Evolutionary conservation across 768 basidiomycete genomes (phyloP), one percentile per base, ranked within the genome.

Genomic region (Dictyophora rubrovolvata): DNA sequence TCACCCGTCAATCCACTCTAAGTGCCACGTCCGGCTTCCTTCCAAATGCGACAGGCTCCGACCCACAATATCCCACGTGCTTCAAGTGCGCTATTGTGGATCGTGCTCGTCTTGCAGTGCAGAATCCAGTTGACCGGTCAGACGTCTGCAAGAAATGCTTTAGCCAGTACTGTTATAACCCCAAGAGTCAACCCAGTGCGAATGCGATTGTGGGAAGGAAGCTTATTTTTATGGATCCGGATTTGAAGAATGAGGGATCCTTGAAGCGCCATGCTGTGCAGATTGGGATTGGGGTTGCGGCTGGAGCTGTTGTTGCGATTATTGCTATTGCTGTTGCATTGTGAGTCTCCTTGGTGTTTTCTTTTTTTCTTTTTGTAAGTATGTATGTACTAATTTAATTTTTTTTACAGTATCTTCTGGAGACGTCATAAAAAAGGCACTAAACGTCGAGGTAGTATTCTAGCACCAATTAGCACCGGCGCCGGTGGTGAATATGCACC

Each of bases 51-150:
- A 85, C 79, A 60, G 69, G 67, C 5, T 73, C 82, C 33, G 88
- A 84, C 59, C 66, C 72, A 2, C 65, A 79, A 54, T 86, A 77
- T 74, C 77, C 83, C 2, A 75, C 74, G 42, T 92, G 89, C 64
- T 73, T 93, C 20, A 81, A 81, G 66, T 86, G 90, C 68, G 89
- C 79, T 61, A 78, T 75, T 63, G 81, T 72, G 77, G 85, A 77
- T 55, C 67, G 74, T 20, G 68, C 67, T 2, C 60, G 69, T 2
- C 36, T 46, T 16, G 10, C 56, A 11, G 50, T 21, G 5, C 23
- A 59, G 5, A 28, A 56, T 12, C 9, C 23, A 0, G 20, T 42
- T 14, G 28, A 48, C 1, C 68, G 65, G 22, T 68, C 69, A 14
- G 50, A 61, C 20, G 50, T 66, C 48, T 70, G 69, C 64, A 17